phyloP scores from a whole-genome alignment of 2,329 filamentous ascomycete species.

The Onygena corvina region DNA sequence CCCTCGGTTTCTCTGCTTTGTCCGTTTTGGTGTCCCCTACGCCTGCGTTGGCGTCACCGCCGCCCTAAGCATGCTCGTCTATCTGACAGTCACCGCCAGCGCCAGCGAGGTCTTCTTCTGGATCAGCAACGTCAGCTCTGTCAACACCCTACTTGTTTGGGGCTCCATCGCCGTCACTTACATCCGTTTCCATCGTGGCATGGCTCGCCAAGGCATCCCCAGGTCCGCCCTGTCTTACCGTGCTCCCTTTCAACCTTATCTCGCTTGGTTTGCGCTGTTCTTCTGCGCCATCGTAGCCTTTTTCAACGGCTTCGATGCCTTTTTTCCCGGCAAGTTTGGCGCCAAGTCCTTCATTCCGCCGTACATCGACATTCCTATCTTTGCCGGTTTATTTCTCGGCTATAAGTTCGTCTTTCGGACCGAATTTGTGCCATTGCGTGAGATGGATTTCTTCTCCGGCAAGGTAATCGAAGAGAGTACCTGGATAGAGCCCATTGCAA shows the following conservation, averaged over 20 bases:
- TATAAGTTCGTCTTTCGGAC: conserved; percentile 13
- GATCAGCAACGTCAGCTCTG: conserved; percentile 16
- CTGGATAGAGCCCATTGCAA: conserved; percentile 24
- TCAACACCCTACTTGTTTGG: conserved; percentile 13
- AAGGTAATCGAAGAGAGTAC: conserved; percentile 20
- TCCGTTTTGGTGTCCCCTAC: conserved; percentile 14
- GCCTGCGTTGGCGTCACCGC: conserved; percentile 12
- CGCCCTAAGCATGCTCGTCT: conserved; percentile 12
- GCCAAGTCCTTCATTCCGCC: conserved; percentile 16
- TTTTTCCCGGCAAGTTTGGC: conserved; percentile 17
- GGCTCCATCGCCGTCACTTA: conserved; percentile 38
- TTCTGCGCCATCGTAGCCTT: conserved; percentile 46
- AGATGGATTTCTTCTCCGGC: conserved; percentile 28
- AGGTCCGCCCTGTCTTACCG: conserved; percentile 54
- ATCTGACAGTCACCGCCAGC: conserved; percentile 13
- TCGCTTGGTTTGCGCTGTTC: conserved; percentile 50
- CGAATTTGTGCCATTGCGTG: conserved; percentile 14
- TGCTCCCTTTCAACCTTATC: conserved; percentile 54
- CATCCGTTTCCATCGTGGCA: conserved; percentile 55
- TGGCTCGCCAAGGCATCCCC: conserved; percentile 53
- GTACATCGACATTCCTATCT: conserved; percentile 19
- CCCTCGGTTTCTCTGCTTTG: conserved; percentile 22
- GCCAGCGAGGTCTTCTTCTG: conserved; percentile 15
- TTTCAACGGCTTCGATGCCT: conserved; percentile 47
- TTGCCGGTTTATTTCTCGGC: conserved; percentile 15